Conservation (phyloP, 2,329 filamentous ascomycete genomes). For the Zasmidium angulare region DNA sequence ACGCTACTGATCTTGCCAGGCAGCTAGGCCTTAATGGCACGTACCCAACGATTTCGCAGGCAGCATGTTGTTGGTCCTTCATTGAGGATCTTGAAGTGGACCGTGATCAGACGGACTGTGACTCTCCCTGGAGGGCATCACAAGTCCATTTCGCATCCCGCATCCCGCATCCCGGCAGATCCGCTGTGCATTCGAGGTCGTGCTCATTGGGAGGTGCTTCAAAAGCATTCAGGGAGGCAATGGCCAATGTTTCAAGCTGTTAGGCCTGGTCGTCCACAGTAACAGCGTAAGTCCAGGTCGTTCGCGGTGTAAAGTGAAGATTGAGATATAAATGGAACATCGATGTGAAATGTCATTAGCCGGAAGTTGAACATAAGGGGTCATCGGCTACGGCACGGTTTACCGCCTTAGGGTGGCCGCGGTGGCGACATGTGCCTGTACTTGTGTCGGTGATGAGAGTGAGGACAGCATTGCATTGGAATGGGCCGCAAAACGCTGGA, state of each 20-base stretch:
- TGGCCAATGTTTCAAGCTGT: too few species aligned
- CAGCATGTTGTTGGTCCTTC: conserved; percentile 22
- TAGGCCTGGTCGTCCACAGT: too few species aligned
- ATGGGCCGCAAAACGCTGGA: too few species aligned
- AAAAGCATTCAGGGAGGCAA: too few species aligned
- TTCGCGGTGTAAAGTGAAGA: not conserved
- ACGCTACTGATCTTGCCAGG: conserved; percentile 12
- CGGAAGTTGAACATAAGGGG: not conserved
- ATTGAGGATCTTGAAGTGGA: conserved; percentile 12
- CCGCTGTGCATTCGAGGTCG: too few species aligned
- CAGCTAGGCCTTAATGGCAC: not conserved
- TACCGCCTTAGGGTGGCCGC: not conserved
- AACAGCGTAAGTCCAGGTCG: too few species aligned
- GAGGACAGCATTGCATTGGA: not conserved
- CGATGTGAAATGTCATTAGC: not conserved
- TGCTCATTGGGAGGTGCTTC: not conserved
- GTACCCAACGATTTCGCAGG: conserved; percentile 19
- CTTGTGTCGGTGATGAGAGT: not conserved
- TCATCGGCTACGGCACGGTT: not conserved
- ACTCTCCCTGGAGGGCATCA: not conserved
- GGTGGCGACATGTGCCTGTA: not conserved
- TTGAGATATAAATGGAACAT: not conserved
- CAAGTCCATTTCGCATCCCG: not conserved
- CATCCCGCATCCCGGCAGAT: too few species aligned
- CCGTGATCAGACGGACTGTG: too few species aligned